Percentiles rank a stretch among this genome's conserved stretches.
phyloP scores from a whole-genome alignment of 768 basidiomycete genomes.

The Amyloporia xantha region DNA sequence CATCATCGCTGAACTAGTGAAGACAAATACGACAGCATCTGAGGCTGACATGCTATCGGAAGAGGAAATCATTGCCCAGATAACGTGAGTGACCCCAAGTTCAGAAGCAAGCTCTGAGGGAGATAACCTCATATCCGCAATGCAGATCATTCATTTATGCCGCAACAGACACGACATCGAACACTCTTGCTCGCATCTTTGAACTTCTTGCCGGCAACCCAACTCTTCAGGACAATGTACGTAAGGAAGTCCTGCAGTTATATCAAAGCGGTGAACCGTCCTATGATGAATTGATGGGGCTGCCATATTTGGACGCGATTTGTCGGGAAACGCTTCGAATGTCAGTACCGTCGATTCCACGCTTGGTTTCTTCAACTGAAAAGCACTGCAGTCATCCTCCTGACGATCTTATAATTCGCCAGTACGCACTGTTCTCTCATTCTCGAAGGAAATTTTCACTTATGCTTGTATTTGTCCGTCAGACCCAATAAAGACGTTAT shows the following conservation, averaged over 20 bases:
- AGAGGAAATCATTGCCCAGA: slow-evolving; percentile 10
- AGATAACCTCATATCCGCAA: neutral
- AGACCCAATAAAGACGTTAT: slow-evolving; percentile 38
- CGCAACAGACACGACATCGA: slow-evolving; percentile 14
- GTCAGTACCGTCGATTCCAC: slow-evolving; percentile 8
- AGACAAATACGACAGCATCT: slow-evolving; percentile 6
- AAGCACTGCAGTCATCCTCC: slow-evolving; percentile 6
- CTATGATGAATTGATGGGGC: slow-evolving; percentile 19
- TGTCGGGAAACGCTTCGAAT: slow-evolving; percentile 21
- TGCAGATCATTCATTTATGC: slow-evolving; percentile 10
- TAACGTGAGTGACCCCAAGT: slow-evolving; percentile 8
- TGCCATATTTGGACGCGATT: slow-evolving; percentile 26
- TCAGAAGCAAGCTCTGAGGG: too few relatives aligned
- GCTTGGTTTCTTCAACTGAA: too few relatives aligned
- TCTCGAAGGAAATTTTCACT: neutral
- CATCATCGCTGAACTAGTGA: slow-evolving; percentile 4
- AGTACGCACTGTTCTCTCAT: slow-evolving; percentile 5
- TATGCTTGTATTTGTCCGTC: neutral
- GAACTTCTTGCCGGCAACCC: slow-evolving; percentile 8
- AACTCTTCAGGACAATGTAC: slow-evolving; percentile 10
- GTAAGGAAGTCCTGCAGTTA: slow-evolving; percentile 5
- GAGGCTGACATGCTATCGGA: slow-evolving; percentile 8
- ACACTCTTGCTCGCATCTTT: slow-evolving; percentile 4
- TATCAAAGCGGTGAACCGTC: slow-evolving; percentile 9
- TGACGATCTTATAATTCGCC: slow-evolving; percentile 7